phyloP scores from a whole-genome alignment of 1,139 yeast genomes.

The Yamadazyma friedrichii region DNA sequence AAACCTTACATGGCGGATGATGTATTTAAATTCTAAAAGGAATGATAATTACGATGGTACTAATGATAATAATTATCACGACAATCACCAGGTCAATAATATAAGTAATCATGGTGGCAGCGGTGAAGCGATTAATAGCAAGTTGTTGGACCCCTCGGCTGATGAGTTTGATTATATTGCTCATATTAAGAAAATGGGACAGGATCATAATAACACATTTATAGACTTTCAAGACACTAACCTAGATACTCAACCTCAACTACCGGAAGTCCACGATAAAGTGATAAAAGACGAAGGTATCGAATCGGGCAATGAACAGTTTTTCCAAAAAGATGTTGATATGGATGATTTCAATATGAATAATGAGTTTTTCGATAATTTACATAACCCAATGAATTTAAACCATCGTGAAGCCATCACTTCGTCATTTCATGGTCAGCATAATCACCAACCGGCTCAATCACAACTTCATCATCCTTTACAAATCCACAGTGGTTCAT shows the following conservation, averaged over 20 bases:
- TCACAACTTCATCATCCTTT: background rate
- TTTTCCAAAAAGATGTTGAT: constrained; percentile 3
- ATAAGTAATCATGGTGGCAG: background rate
- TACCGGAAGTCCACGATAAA: background rate
- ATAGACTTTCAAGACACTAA: constrained; percentile 2
- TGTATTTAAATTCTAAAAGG: constrained; percentile 48
- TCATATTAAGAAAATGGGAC: constrained; percentile 60
- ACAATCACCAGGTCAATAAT: background rate
- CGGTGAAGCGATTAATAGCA: background rate
- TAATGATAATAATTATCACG: background rate
- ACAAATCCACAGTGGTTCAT: background rate
- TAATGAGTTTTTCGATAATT: constrained; percentile 8
- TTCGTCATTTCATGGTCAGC: background rate
- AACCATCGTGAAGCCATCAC: constrained; percentile 5
- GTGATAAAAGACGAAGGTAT: background rate
- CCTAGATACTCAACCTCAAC: background rate
- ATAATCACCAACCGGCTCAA: background rate
- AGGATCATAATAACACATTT: constrained; percentile 14
- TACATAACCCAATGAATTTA: constrained; percentile 9
- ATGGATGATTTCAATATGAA: constrained; percentile 5
- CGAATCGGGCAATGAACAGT: background rate
- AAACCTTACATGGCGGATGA: constrained; percentile 83
- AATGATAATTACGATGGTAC: background rate
- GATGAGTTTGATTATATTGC: constrained; percentile 68
- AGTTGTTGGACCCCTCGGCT: constrained; percentile 35